Evolutionary conservation across 345 rosid species (phyloP).

Genomic region (Eutrema japonicum): DNA sequence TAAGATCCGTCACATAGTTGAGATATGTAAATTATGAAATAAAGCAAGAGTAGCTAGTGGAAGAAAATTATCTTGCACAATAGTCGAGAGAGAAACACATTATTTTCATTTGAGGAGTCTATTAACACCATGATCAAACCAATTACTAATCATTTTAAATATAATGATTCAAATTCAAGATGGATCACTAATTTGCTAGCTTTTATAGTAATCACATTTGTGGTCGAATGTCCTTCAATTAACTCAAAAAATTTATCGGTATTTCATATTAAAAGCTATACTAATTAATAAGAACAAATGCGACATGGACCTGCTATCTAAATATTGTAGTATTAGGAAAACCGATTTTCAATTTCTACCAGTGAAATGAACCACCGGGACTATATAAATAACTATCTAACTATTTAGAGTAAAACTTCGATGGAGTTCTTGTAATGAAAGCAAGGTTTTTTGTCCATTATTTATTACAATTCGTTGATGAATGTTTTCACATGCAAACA

Average conservation of each 20-base stretch:
- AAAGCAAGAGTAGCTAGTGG: conserved; percentile 42
- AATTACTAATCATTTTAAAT: neutral
- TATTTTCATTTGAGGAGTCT: conserved; percentile 18
- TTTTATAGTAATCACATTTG: conserved; percentile 19
- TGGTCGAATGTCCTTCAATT: neutral
- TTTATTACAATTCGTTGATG: neutral
- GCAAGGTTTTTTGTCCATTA: neutral
- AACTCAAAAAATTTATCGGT: neutral
- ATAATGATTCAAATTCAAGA: neutral
- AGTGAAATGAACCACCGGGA: neutral
- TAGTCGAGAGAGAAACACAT: conserved; percentile 40
- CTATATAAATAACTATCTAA: neutral
- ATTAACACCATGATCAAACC: conserved; percentile 1
- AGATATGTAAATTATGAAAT: conserved; percentile 28
- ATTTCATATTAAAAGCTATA: neutral
- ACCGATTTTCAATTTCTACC: neutral
- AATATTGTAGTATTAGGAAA: neutral
- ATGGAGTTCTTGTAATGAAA: conserved; percentile 7
- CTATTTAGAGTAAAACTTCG: neutral
- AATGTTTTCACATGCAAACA: neutral
- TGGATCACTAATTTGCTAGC: neutral
- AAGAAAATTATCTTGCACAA: conserved; percentile 41
- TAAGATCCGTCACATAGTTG: conserved; percentile 39
- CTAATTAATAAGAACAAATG: neutral
- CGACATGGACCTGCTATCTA: neutral